Evolutionary conservation across 2,329 filamentous ascomycete species (phyloP).

Genomic region (Rhytidhysteron rufulum): DNA sequence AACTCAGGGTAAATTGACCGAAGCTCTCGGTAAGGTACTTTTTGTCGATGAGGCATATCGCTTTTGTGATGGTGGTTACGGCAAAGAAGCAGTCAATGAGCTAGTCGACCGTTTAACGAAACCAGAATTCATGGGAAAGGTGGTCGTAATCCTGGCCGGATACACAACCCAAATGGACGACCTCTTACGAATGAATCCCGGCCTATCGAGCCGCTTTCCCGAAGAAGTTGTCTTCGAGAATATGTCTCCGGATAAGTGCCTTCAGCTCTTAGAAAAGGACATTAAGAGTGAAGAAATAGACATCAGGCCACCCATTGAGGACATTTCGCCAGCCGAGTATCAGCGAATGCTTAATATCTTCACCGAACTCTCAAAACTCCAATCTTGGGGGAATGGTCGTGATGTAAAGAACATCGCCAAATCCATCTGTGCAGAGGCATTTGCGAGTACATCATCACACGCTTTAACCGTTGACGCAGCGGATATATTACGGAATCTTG

Average conservation of each 20-base stretch:
- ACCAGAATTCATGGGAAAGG: slow-evolving; percentile 50
- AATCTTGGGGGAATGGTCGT: neutral
- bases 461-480: no score
- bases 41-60: slow-evolving; percentile 69
- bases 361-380: neutral
- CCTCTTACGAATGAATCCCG: slow-evolving; percentile 56
- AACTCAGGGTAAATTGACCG: slow-evolving; percentile 54
- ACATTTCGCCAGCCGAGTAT: neutral
- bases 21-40: slow-evolving; percentile 58
- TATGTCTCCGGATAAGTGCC: slow-evolving; percentile 18
- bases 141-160: slow-evolving; percentile 64
- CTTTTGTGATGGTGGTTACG: slow-evolving; percentile 52
- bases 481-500: no score
- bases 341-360: neutral
- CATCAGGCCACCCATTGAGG: neutral
- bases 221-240: slow-evolving; percentile 53
- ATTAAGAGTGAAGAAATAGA: slow-evolving; percentile 19
- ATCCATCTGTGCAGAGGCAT: no score
- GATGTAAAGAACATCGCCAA: neutral
- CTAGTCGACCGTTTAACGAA: slow-evolving; percentile 48
- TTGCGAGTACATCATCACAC: no score
- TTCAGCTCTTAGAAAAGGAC: slow-evolving; percentile 29
- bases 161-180: slow-evolving; percentile 61
- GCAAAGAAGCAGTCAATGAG: slow-evolving; percentile 48
- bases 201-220: slow-evolving; percentile 59